Evolutionary conservation across 352 stramenopile species (phyloP), one percentile per base, ranked within the genome.

Genomic region (Phytophthora constricta): DNA sequence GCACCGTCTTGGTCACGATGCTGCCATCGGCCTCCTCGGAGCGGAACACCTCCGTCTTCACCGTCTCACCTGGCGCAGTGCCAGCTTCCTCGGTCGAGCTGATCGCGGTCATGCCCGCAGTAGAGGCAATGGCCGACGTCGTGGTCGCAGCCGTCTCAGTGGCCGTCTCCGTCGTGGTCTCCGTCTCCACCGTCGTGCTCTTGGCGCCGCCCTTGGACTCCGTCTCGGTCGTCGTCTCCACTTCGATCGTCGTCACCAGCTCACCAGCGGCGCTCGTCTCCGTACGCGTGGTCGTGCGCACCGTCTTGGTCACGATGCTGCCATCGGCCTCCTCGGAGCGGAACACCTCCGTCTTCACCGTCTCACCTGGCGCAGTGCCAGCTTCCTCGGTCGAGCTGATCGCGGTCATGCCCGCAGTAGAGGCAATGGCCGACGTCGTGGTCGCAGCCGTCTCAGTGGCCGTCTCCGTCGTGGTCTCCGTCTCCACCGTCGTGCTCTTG

Each of bases 171-270:
- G 53, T 60, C 25, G 50, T 58, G 17, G 53, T 60, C 53, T 60
- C 53, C 37, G 22, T 60, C 53, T 60, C 53, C 39, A 51, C 53
- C 39, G 53, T 50, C 37, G 41, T 47, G 50, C 31, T 58, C 53
- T 52, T 60, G 19, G 37, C 23, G 22, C 53, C 53, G 23, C 41
- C 53, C 53, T 39, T 50, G 11, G 53, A 37, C 41, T 60, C 53
- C 23, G 53, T 60, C 53, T 51, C 53, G n/a, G 37, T 51, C 41
- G 53, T 60, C 25, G 41, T 51, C 53, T 60, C 53, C 37, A 51
- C 41, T 42, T 60, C 53, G 46, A 58, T 58, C 34, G 58, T 65
- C 48, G 47, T 58, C 47, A 58, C 58, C 46, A 63, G 26, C 16
- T 63, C 55, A 39, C 31, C 43, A 5, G 31, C 49, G 4, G 13